Base-by-base conservation (phyloP, 2,329 filamentous ascomycete genomes). In the Amauroascus verrucosus region DNA sequence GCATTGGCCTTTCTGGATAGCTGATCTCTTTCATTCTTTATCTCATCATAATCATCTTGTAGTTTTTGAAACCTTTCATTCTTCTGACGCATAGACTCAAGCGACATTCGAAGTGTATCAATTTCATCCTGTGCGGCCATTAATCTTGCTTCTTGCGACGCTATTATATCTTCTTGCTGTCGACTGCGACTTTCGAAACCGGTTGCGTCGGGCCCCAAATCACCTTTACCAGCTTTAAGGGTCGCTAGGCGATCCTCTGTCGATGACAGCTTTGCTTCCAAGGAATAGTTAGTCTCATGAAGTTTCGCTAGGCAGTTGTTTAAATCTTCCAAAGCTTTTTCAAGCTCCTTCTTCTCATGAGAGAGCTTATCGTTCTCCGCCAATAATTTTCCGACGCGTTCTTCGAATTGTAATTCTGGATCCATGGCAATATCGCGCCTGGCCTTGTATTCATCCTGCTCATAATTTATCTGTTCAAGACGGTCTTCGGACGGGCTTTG, bases 101-200 rank as follows among this genome's bases (percentile, higher is more conserved):
- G 64, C 0, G 65, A 68, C 67, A 73, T 74, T 18, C 68, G 66
- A 26, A 75, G 60, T 26, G 68, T 67, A 56, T 72, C 70, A 6
- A 72, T 67, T 55, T 74, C 70, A 53, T 72, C 65, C 54, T 74
- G 69, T 28, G 69, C 61, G 30, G 77, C 73, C 54, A 85, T 79
- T 9, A 84, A 69, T 60, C 86, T 79, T 18, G 77, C 76, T 65
- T 90, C 86, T 60, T 88, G 79, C 22, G 75, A 78, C 37, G 82
- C 81, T 62, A 90, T 89, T 48, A 88, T 73, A 54, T 84, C 77
- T n/a, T 44, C 49, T 28, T 52, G 50, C 65, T 87, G 83, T 74
- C 60, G 85, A 70, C 56, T 54, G 8, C 50, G 50, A 35, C 48
- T 75, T 68, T 67, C 69, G 33, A 72, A 55, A 1, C 67, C 67